Conservation (phyloP, 345 rosid species). For the Heritiera fomes region DNA sequence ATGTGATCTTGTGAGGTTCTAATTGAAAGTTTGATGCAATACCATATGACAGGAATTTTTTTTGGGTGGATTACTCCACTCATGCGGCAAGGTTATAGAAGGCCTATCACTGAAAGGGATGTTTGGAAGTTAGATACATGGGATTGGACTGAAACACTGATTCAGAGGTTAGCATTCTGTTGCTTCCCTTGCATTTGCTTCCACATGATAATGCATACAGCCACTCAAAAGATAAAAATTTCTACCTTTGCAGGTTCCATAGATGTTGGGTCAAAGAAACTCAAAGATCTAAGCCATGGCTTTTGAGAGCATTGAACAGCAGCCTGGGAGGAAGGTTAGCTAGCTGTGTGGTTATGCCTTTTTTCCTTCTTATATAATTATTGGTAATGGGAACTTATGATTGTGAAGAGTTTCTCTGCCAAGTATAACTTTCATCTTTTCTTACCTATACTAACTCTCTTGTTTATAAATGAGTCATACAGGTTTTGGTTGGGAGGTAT, state of each 20-base stretch:
- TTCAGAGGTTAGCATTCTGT: slow-evolving; percentile 47
- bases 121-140: slow-evolving; percentile 91
- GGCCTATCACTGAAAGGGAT: slow-evolving; percentile 88
- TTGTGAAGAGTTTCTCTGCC: background rate
- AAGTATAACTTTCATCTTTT: background rate
- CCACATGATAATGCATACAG: background rate
- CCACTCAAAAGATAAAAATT: background rate
- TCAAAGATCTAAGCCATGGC: slow-evolving; percentile 71
- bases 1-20: background rate
- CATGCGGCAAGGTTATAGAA: slow-evolving; percentile 79
- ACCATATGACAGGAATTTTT: slow-evolving; percentile 52
- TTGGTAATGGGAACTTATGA: background rate
- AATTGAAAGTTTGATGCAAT: background rate
- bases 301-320: slow-evolving; percentile 77
- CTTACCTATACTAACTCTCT: background rate
- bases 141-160: slow-evolving; percentile 85
- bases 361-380: background rate
- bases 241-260: slow-evolving; percentile 58
- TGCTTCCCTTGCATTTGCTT: slow-evolving; percentile 18
- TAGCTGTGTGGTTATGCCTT: background rate
- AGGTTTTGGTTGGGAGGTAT: slow-evolving; percentile 94
- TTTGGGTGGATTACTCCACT: slow-evolving; percentile 92
- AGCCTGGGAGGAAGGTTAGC: slow-evolving; percentile 83
- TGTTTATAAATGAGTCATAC: slow-evolving; percentile 24
- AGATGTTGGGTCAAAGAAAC: slow-evolving; percentile 78